A percentile compares a stretch with the other conserved stretches of the same genome.
Evolutionary conservation across 768 basidiomycete genomes (phyloP).

Genomic region (Gymnopilus dilepis): DNA sequence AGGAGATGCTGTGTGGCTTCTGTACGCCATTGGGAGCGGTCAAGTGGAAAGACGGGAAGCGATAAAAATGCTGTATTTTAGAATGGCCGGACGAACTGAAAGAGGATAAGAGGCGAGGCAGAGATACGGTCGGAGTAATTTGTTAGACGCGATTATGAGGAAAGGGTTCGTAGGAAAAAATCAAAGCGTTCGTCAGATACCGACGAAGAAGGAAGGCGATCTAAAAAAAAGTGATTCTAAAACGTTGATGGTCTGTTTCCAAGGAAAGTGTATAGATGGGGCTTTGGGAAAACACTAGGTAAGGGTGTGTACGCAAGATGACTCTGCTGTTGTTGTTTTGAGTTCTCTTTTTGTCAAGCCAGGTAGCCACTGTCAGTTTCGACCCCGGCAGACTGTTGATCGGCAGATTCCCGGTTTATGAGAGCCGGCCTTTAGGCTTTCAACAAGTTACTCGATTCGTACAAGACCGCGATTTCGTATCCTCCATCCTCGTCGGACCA

Average conservation of each 20-base stretch:
- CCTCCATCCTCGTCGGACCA: conserved; percentile 47
- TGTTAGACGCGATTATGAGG: conserved; percentile 40
- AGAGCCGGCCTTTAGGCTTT: conserved; percentile 24
- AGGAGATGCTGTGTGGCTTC: conserved; percentile 51
- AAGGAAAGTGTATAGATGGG: conserved; percentile 43
- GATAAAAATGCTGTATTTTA: conserved; percentile 31
- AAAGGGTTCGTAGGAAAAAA: conserved; percentile 40
- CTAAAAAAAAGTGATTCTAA: conserved; percentile 36
- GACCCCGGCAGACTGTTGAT: conserved; percentile 24
- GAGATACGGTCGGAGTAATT: conserved; percentile 39
- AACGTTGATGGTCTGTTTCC: conserved; percentile 52
- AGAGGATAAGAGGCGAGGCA: conserved; percentile 37
- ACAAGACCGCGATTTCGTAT: conserved; percentile 18
- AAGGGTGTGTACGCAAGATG: conserved; percentile 30
- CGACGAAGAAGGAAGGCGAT: conserved; percentile 41
- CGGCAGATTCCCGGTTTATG: conserved; percentile 40
- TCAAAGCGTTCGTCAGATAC: conserved; percentile 34
- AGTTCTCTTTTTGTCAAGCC: conserved; percentile 28
- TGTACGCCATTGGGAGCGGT: conserved; percentile 52
- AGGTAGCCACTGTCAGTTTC: conserved; percentile 27
- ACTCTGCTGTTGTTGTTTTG: conserved; percentile 18
- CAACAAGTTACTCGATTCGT: conserved; percentile 9
- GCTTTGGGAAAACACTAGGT: conserved; percentile 23
- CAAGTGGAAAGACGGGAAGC: conserved; percentile 27
- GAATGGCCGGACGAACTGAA: conserved; percentile 27